These are phyloP conservation scores for Corylus heterophylla DNA, from an alignment of 306 rosid genomes.

Conservation along the genomic window DNA sequence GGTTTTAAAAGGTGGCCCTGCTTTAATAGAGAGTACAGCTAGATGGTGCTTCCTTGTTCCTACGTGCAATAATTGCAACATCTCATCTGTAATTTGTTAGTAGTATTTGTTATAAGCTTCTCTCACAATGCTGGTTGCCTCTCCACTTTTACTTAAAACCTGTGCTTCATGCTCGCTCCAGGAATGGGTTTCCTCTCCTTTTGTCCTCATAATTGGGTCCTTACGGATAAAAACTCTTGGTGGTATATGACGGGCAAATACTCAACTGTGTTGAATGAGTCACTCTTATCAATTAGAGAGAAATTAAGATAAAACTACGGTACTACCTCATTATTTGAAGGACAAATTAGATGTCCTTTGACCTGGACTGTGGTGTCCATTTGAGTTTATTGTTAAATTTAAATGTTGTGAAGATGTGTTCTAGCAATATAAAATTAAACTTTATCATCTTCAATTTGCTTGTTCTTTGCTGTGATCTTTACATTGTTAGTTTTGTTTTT, in stretches of 20 bases:
- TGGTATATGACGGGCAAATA: background rate
- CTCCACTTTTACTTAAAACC: conserved; percentile 2
- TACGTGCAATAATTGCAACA: background rate
- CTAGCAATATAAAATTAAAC: background rate
- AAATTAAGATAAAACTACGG: background rate
- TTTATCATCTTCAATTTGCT: background rate
- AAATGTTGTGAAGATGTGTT: background rate
- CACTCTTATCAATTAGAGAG: background rate
- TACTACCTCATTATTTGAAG: background rate
- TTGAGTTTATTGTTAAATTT: background rate
- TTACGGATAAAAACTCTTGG: background rate
- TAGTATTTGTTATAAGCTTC: background rate
- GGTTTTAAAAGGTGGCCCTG: background rate
- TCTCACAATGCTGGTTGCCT: background rate
- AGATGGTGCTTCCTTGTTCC: background rate
- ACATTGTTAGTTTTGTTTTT: background rate
- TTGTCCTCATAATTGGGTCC: background rate
- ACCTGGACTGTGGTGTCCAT: background rate
- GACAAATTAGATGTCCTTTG: background rate
- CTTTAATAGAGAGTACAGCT: background rate
- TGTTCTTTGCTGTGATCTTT: background rate
- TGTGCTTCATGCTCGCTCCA: background rate
- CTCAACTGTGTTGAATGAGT: background rate
- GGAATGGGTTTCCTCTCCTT: background rate
- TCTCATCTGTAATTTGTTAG: background rate